A percentile compares a stretch with the other conserved stretches of the same genome.
Evolutionary conservation across 305 asterid genomes (phyloP).

Genomic region (Solanum chacoense): DNA sequence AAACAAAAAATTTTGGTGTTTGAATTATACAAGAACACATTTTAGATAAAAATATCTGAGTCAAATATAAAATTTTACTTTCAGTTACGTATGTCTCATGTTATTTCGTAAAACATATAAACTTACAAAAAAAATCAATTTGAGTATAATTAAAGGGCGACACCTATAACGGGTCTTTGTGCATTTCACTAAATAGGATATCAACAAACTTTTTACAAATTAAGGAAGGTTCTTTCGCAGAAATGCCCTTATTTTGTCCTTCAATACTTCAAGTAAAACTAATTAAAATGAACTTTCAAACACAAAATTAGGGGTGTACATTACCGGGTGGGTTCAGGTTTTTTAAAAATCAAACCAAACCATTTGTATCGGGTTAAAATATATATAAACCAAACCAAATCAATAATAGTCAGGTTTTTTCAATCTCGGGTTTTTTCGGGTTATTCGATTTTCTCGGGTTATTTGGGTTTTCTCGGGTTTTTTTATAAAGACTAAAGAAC

Average conservation of each 20-base stretch:
- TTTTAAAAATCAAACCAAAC: no score
- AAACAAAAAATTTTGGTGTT: background rate
- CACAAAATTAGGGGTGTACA: no score
- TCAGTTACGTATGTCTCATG: background rate
- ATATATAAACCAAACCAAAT: no score
- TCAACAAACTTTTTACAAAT: background rate
- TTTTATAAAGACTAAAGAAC: no score
- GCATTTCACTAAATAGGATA: background rate
- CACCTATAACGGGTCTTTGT: background rate
- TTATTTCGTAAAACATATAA: background rate
- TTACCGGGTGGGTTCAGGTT: no score
- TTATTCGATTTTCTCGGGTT: no score
- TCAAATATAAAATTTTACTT: background rate
- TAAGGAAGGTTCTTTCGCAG: background rate
- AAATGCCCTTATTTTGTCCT: background rate
- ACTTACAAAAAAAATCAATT: background rate
- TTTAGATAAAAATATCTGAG: background rate
- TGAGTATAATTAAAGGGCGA: background rate
- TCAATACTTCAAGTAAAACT: background rate
- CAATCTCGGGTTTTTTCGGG: no score
- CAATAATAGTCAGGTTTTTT: no score
- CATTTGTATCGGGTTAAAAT: no score
- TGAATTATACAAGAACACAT: background rate
- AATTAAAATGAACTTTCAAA: background rate
- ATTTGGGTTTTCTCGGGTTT: no score